Base-by-base conservation (phyloP, 2,329 filamentous ascomycete genomes). In the Dryadomyces quercus-mongolicae region DNA sequence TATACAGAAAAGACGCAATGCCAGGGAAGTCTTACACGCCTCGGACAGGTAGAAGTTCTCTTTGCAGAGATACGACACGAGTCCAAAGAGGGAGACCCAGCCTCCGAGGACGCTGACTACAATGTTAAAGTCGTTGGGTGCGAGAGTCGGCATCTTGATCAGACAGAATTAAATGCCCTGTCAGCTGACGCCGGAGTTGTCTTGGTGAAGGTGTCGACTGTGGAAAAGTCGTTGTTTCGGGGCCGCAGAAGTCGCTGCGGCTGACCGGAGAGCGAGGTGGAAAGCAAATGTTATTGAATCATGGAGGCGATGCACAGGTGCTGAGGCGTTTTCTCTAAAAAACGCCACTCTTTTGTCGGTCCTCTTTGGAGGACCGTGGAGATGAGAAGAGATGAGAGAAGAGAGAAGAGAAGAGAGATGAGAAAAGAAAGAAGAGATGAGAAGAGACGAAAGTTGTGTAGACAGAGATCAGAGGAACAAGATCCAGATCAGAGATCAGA, bases 41-140 rank as follows among this genome's bases (percentile, higher is more conserved):
- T 96, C 91, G 1, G 89, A 95, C 1, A 96, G 77, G 66, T 95
- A 95, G 65, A 88, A 92, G 55, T 82, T 85, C 70, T 95, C 91
- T 65, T 96, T 95, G 64, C 88, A 77, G 18, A 95, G 77, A 65
- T 90, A 95, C 1, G 89, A 95, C 0, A 96, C 88, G 46, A 96
- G 72, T 3, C 89, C 90, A 64, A 95, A 96, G n/a, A 94, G 61
- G 0, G 88, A 89, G 58, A 96, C 83, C 71, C 94, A 96, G 1
- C 88, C 91, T 15, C 91, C 91, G 13, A 95, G 70, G 8, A 88
- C 79, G 53, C 86, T 84, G 65, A 88, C 82, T 54, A 90, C 80
- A 59, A 93, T 86, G 69, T 95, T 94, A 75, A 95, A 95, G 66
- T 90, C 86, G 59, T 78, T 82, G 38, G 67, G 48, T 6, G 65